Base-by-base conservation (phyloP, 2,329 filamentous ascomycete species). In the Claviceps pusilla region DNA sequence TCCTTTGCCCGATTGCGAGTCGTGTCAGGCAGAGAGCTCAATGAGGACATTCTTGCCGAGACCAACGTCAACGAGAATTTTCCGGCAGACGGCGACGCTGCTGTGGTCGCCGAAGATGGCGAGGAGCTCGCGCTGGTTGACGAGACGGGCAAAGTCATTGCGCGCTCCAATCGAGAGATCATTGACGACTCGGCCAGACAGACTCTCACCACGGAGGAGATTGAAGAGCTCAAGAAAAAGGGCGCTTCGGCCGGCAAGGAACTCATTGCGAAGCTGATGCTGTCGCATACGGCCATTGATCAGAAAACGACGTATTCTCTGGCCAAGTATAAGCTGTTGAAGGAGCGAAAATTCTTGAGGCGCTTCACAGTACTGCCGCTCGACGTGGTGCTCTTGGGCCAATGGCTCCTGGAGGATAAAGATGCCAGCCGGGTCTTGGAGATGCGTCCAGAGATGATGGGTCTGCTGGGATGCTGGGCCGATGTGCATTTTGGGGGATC, bases 231-330 rank as follows among this genome's bases (percentile, higher is more conserved):
- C 3, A 85, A 85, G 61, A 85, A 76, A 12, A 81, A 89, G 55
- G 86, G 84, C 11, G 82, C 83, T 3, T 84, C 84, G 5, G 87
- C 88, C 0, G 91, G 90, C 12, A 86, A 87, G 66, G 90, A 95
- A 52, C 79, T 98, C 50, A 93, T 98, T 59, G 84, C 87, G n/a
- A 95, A 90, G 70, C 82, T 98, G 31, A 79, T 98, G 69, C 78
- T 89, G 35, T 93, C 89, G 47, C 93, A 98, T 68, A 84, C 87
- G 19, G 87, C 85, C 1, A 77, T 98, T 47, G 89, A 95, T 60
- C 86, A 97, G 71, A 98, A 98, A 76, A 97, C 93, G 0, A 78
- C 83, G 0, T 98, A 94, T 64, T 94, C 89, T 2, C 74, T 96
- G 55, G 90, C 91, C 47, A 98, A 98, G 69, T 98, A 98, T 70